These are phyloP conservation scores for Wakefieldia striispora DNA, from an alignment of 768 basidiomycete genomes.

Conservation along the genomic window DNA sequence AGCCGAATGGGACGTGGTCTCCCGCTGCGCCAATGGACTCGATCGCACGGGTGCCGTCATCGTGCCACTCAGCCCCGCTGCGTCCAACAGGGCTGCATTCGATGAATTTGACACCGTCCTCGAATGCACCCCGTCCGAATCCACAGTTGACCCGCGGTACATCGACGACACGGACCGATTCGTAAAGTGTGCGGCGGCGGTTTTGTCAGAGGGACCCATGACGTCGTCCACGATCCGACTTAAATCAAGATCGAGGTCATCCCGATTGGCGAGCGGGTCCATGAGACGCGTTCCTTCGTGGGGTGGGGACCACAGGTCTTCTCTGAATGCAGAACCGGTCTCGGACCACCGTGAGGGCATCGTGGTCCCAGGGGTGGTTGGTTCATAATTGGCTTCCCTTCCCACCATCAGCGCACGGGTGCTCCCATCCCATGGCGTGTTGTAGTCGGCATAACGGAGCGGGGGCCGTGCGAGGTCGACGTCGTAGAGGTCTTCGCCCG, in stretches of 20 bases:
- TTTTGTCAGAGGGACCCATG: constrained; percentile 38
- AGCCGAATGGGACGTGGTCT: neutral
- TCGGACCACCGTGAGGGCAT: constrained; percentile 27
- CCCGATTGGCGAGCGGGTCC: constrained; percentile 11
- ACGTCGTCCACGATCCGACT: constrained; percentile 46
- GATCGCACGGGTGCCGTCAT: constrained; percentile 6
- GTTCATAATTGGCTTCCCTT: neutral
- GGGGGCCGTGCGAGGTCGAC: constrained; percentile 5
- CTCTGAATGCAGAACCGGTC: constrained; percentile 46
- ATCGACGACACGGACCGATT: constrained; percentile 25
- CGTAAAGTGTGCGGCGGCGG: constrained; percentile 16
- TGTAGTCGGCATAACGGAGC: constrained; percentile 17
- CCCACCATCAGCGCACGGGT: neutral
- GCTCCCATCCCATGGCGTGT: constrained; percentile 20
- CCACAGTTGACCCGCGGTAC: constrained; percentile 11
- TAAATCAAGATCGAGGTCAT: constrained; percentile 35
- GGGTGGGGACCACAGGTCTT: constrained; percentile 46
- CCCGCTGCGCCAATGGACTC: constrained; percentile 21
- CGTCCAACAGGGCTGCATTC: constrained; percentile 22
- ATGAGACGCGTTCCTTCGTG: constrained; percentile 23
- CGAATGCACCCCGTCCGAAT: constrained; percentile 15
- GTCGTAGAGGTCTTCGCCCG: constrained; percentile 24
- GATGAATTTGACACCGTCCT: constrained; percentile 21
- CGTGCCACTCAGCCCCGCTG: constrained; percentile 15
- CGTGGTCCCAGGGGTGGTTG: neutral